phyloP scores from a whole-genome alignment of 2,329 filamentous ascomycete genomes.

The Fusarium camptoceras region DNA sequence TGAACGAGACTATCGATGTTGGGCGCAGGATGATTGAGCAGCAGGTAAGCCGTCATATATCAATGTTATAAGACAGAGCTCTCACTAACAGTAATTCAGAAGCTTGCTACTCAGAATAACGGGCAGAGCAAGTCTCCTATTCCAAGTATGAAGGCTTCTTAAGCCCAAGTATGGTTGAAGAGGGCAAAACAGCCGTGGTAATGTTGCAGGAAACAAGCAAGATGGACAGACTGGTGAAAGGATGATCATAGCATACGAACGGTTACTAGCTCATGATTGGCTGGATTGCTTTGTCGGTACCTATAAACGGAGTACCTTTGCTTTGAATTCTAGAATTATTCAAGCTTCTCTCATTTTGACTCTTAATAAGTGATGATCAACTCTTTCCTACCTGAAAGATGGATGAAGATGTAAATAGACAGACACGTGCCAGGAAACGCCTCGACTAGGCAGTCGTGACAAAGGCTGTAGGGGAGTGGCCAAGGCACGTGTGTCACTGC shows the following conservation, averaged over 20 bases:
- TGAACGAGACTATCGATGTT: slow-evolving; percentile 67
- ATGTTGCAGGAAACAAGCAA: neutral
- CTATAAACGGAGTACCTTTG: neutral
- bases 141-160: slow-evolving; percentile 41
- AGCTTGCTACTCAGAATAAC: slow-evolving; percentile 27
- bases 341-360: neutral
- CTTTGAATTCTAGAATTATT: slow-evolving; percentile 15
- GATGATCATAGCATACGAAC: slow-evolving; percentile 13
- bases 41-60: slow-evolving; percentile 44
- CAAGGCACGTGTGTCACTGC: slow-evolving; percentile 18
- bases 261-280: slow-evolving; percentile 33
- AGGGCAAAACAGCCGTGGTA: neutral
- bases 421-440: slow-evolving; percentile 10
- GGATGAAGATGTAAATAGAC: slow-evolving; percentile 5
- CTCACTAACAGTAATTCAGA: slow-evolving; percentile 17
- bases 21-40: slow-evolving; percentile 67
- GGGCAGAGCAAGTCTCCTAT: slow-evolving; percentile 31
- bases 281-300: neutral
- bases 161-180: neutral
- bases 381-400: neutral
- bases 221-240: neutral
- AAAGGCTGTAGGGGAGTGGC: neutral
- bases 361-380: neutral
- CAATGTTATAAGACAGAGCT: neutral
- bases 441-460: slow-evolving; percentile 14